Conservation (phyloP, 345 rosid species). For the Brassica nigra region DNA sequence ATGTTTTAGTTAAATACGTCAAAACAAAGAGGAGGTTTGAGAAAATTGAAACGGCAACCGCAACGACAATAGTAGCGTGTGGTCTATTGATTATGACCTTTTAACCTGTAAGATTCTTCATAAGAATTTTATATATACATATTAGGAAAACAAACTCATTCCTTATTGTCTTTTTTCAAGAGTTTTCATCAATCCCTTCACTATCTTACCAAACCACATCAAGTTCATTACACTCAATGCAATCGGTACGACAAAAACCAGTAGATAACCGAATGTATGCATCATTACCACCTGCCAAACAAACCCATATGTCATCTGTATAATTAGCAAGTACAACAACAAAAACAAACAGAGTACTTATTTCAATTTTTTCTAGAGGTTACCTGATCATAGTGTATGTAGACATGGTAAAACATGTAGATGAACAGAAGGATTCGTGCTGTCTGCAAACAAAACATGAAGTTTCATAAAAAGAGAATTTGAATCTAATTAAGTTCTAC, state of each 20-base stretch:
- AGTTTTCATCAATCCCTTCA: conserved; percentile 74
- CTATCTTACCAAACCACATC: conserved; percentile 83
- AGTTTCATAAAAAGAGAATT: not conserved
- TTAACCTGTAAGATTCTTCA: not conserved
- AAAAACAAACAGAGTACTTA: not conserved
- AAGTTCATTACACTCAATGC: conserved; percentile 68
- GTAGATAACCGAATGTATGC: conserved; percentile 54
- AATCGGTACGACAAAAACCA: conserved; percentile 65
- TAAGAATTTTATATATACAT: conserved; percentile 28
- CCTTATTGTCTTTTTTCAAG: conserved; percentile 61
- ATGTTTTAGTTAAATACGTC: not conserved
- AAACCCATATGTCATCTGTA: not conserved
- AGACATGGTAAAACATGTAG: conserved; percentile 80
- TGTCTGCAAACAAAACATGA: conserved; percentile 51
- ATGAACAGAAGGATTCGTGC: conserved; percentile 75
- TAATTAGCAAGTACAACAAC: not conserved
- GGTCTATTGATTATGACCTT: not conserved
- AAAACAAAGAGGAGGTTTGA: not conserved
- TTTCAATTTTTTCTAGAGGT: not conserved
- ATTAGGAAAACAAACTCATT: not conserved
- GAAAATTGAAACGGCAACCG: not conserved
- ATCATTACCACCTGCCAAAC: conserved; percentile 62
- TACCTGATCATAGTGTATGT: conserved; percentile 75
- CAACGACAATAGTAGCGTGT: not conserved
- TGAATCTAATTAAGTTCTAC: not conserved